Conservation (phyloP, 345 rosid species). For the Xanthoceras sorbifolium region DNA sequence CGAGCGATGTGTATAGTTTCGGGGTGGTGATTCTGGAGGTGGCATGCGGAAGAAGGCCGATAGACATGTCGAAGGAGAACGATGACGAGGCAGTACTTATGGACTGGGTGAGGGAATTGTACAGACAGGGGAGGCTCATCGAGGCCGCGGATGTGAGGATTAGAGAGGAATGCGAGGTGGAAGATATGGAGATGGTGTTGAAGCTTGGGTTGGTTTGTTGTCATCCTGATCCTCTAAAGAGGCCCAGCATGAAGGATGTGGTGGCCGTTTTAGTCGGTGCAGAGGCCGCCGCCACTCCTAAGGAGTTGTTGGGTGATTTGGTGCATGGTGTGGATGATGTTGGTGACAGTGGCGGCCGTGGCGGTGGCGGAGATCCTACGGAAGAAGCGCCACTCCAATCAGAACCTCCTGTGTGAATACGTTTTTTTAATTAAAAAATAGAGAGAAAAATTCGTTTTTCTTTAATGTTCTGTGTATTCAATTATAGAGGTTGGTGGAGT, state of each 20-base stretch:
- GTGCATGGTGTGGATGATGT: conserved; percentile 23
- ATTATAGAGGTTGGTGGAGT: too few species aligned
- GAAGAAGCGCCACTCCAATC: conserved; percentile 11
- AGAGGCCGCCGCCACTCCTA: conserved; percentile 40
- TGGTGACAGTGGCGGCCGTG: conserved; percentile 3
- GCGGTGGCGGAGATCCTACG: neutral
- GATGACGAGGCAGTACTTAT: conserved; percentile 67
- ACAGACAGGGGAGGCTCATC: conserved; percentile 46
- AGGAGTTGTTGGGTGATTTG: conserved; percentile 40
- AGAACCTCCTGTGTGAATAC: conserved; percentile 21
- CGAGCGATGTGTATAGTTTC: conserved; percentile 84
- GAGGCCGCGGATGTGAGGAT: conserved; percentile 67
- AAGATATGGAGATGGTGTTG: conserved; percentile 64
- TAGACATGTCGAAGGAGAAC: conserved; percentile 47
- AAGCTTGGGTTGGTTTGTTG: conserved; percentile 89
- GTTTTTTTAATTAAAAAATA: neutral
- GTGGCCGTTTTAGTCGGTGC: conserved; percentile 54
- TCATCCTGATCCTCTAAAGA: conserved; percentile 65
- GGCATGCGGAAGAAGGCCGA: conserved; percentile 72
- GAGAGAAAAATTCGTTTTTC: too few species aligned
- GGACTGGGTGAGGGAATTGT: conserved; percentile 72
- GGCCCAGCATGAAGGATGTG: conserved; percentile 78
- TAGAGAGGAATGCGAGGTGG: conserved; percentile 42
- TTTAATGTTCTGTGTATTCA: too few species aligned
- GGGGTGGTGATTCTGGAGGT: conserved; percentile 87